phyloP scores from a whole-genome alignment of 2,329 filamentous ascomycete genomes.

The Penicillium oxalicum region DNA sequence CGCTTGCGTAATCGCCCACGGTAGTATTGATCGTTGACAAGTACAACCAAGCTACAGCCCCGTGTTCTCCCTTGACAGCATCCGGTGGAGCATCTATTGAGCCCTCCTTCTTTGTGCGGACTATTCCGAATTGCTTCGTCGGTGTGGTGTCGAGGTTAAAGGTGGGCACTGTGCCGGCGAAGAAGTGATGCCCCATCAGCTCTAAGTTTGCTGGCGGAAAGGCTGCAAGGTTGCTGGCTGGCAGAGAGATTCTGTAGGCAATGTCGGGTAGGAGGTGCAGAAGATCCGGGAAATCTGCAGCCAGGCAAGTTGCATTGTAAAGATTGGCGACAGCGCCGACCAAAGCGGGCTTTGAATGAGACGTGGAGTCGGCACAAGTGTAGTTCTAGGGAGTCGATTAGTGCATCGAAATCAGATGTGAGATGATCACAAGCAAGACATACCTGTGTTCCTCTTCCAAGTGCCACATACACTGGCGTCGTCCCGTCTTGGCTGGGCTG shows the following conservation, averaged over 20 bases:
- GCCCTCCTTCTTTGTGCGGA: constrained; percentile 57
- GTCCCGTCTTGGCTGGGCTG: constrained; percentile 59
- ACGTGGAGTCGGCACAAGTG: constrained; percentile 63
- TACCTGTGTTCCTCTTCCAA: constrained; percentile 71
- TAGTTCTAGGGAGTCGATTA: constrained; percentile 64
- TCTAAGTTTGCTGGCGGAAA: constrained; percentile 53
- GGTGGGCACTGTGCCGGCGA: constrained; percentile 67
- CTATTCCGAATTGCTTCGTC: constrained; percentile 48
- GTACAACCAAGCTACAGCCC: constrained; percentile 75
- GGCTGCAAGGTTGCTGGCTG: constrained; percentile 29
- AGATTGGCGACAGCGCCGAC: constrained; percentile 73
- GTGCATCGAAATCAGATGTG: background rate
- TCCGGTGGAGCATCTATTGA: constrained; percentile 57
- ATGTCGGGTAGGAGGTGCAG: constrained; percentile 60
- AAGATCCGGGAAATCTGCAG: constrained; percentile 62
- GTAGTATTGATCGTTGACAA: constrained; percentile 51
- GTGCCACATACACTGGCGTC: constrained; percentile 66
- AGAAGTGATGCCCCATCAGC: constrained; percentile 75
- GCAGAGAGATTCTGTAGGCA: constrained; percentile 61
- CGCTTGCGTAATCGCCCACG: constrained; percentile 62
- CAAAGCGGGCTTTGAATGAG: no score
- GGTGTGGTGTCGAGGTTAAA: constrained; percentile 66
- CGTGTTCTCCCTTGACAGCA: constrained; percentile 55
- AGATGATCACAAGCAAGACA: constrained; percentile 3
- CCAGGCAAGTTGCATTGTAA: constrained; percentile 80